phyloP scores from a whole-genome alignment of 495 filamentous ascomycete species.

The Penicillium simplicissimum region DNA sequence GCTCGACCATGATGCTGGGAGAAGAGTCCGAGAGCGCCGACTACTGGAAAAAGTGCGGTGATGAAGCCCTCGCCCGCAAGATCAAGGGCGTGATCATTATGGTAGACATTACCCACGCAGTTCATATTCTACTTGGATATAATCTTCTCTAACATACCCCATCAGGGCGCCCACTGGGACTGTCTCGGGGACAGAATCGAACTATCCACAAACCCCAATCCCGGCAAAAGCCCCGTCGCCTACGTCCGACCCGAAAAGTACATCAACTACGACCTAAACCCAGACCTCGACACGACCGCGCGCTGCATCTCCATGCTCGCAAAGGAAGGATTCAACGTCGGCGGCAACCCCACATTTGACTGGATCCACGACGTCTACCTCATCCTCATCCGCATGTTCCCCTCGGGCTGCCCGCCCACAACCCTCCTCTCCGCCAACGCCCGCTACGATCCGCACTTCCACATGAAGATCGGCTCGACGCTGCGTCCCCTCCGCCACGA shows the following conservation, averaged over 20 bases:
- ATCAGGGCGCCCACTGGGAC: constrained; percentile 63
- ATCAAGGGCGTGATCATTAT: constrained; percentile 64
- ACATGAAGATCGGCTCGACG: constrained; percentile 54
- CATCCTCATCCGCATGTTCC: constrained; percentile 65
- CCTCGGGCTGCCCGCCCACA: constrained; percentile 54
- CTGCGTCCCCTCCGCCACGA: constrained; percentile 52
- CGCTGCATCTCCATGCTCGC: constrained; percentile 47
- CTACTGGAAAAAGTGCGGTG: constrained; percentile 64
- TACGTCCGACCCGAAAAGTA: constrained; percentile 62
- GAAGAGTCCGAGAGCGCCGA: constrained; percentile 57
- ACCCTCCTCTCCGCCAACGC: constrained; percentile 59
- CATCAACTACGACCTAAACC: constrained; percentile 53
- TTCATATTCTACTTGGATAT: neutral
- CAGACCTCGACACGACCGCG: constrained; percentile 51
- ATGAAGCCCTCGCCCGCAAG: constrained; percentile 54
- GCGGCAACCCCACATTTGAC: constrained; percentile 52
- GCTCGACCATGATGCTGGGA: constrained; percentile 67
- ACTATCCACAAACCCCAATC: constrained; percentile 56
- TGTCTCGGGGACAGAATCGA: constrained; percentile 48
- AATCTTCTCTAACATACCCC: neutral
- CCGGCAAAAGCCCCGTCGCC: constrained; percentile 56
- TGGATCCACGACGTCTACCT: constrained; percentile 69
- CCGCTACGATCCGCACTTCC: constrained; percentile 61
- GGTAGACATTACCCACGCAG: constrained; percentile 35
- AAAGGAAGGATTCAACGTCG: constrained; percentile 50